Base-by-base conservation (phyloP, 176 grass and related monocot species). In the Aegilops sharonensis region DNA sequence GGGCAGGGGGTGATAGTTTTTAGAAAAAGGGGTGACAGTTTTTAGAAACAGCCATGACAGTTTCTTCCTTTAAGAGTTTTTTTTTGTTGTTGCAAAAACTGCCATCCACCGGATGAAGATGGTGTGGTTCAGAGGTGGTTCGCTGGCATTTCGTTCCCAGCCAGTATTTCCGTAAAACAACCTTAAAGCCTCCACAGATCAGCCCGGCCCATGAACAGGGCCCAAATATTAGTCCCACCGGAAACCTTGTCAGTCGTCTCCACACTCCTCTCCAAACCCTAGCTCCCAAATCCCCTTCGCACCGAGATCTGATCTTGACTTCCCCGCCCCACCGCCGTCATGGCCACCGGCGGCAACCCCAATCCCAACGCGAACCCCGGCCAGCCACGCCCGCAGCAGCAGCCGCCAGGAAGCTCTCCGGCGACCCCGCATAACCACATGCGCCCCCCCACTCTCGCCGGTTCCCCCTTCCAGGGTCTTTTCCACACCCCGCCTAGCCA, bases 401-500 rank as follows among this genome's bases (percentile, higher is more conserved):
- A 23, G 17, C 90, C 32, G 50, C 85, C 30, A n/a, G 85, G 85
- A 9, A 59, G 85, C 30, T 88, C 91, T 21, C 88, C 90, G 24
- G 89, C 78, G 21, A 87, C 88, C 37, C 93, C 92, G 24, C 82
- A 87, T 36, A 27, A 78, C 30, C 96, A 95, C 71, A 90, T 94
- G 85, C 92, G 97, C 5, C 90, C 93, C 1, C 85, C 86, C 6
- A 84, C 83, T 31, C 92, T 94, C 27, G 70, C 79, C n/a, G 86
- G 83, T 47, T 94, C 93, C 68, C 86, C 84, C 27, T 94, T 82
- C 47, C 90, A 91, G 23, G 80, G 88, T 78, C 88, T 95, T 78
- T 95, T 93, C 86, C 86, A 91, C 66, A 81, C 90, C n/a, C 92
- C 92, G 6, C 88, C 83, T 5, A 39, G 82, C 42, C 95, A 95